Percentiles rank a stretch among this genome's conserved stretches.
phyloP scores from a whole-genome alignment of 805 yeast species.

The Hanseniaspora nectarophila region DNA sequence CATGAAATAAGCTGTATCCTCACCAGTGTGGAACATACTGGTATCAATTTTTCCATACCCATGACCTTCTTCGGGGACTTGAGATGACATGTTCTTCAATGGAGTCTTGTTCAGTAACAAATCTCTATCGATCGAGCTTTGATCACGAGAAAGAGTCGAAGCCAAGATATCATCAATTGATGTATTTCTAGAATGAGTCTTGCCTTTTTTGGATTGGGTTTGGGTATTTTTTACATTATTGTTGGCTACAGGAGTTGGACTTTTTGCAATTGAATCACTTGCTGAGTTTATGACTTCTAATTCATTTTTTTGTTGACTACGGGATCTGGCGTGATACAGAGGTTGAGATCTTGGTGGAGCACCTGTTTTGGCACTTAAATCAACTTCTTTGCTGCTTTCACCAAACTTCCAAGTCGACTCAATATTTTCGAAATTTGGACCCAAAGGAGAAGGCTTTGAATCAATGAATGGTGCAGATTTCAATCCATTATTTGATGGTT shows the following conservation, averaged over 20 bases:
- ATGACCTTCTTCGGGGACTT: conserved; percentile 7
- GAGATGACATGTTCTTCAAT: conserved; percentile 18
- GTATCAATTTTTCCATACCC: not conserved
- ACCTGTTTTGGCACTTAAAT: not conserved
- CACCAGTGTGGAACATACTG: not conserved
- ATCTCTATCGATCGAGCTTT: conserved; percentile 5
- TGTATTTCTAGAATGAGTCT: conserved; percentile 14
- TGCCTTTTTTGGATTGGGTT: not conserved
- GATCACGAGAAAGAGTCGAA: conserved; percentile 18
- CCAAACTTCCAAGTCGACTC: not conserved
- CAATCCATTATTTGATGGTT: not conserved
- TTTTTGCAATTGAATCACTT: not conserved
- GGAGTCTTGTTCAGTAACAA: conserved; percentile 22
- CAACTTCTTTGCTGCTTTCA: not conserved
- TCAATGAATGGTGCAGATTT: not conserved
- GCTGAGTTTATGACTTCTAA: not conserved
- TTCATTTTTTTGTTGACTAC: conserved; percentile 10
- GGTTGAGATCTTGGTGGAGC: conserved; percentile 1
- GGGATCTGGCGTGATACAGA: conserved; percentile 4
- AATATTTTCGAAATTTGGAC: not conserved
- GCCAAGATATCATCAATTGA: conserved; percentile 23
- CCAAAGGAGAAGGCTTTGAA: not conserved
- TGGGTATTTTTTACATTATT: conserved; percentile 1
- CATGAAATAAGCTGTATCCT: not conserved
- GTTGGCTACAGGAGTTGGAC: conserved; percentile 6